Evolutionary conservation across 2,329 filamentous ascomycete genomes (phyloP), one percentile per base, ranked within the genome.

Genomic region (Paracorniculantispora psalliotae): DNA sequence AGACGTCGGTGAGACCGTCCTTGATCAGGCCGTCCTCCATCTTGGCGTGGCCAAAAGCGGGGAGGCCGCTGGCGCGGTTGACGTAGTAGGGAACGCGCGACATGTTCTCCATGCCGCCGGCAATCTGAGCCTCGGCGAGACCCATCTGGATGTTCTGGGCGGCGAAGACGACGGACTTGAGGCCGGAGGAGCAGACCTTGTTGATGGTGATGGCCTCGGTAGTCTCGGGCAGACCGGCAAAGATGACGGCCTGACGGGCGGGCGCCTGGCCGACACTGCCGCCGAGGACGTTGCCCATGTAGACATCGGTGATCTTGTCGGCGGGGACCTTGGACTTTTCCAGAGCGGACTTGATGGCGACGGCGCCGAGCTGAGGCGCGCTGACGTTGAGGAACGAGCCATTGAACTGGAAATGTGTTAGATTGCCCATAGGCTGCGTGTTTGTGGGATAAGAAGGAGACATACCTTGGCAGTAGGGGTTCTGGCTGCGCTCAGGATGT

Each of bases 61-160:
- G 90, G 66, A 94, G 80, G 62, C 89, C 84, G 68, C 86, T 91
- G n/a, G 91, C 85, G 33, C 94, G 86, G 8, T 89, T 86, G 30
- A 96, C 77, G 71, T 97, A 97, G 75, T 96, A 96, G 2, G 94
- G 94, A 4, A 96, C 91, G 41, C 89, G 84, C 6, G 90, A 91
- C 94, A 99, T 99, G 75, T 91, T 97, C 78, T 99, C 94, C 90
- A 99, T 97, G 57, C 94, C 94, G 62, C 94, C 94, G 1, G 94
- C 94, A 8, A 97, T 81, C 72, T 96, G 90, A 0, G 90, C 92
- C 68, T 96, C 90, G 17, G 91, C 85, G 10, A 96, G 81, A 5
- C 94, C 93, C 12, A 99, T 83, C 75, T 97, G 91, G 67, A 97
- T 96, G 69, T 96, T 94, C 70, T 96, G 91, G 1, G 93, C 93